phyloP scores from a whole-genome alignment of 2,329 filamentous ascomycete genomes.

The Bipolaris victoriae region DNA sequence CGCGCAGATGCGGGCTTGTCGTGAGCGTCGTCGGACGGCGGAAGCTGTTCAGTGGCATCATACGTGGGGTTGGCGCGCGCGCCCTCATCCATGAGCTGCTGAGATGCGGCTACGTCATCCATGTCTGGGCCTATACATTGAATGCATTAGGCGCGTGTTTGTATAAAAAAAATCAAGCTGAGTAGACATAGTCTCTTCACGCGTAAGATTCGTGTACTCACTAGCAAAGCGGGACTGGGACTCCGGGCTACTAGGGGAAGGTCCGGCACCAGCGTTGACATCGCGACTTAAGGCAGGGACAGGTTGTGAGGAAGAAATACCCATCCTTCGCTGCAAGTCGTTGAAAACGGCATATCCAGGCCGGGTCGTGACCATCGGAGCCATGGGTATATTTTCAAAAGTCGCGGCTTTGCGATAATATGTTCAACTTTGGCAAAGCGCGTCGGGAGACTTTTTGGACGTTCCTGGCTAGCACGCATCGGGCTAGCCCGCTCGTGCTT shows the following conservation, averaged over 20 bases:
- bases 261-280: slow-evolving; percentile 4
- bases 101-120: slow-evolving; percentile 29
- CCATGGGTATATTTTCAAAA: not conserved
- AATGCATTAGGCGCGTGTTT: slow-evolving; percentile 18
- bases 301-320: slow-evolving; percentile 27
- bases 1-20: not conserved
- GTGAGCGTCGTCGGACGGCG: not conserved
- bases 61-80: slow-evolving; percentile 8
- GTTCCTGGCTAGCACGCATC: not conserved
- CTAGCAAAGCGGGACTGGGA: slow-evolving; percentile 18
- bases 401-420: not conserved
- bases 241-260: slow-evolving; percentile 14
- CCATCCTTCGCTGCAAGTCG: slow-evolving; percentile 16
- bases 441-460: not conserved
- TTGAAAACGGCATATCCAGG: slow-evolving; percentile 9
- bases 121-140: slow-evolving; percentile 20
- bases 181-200: not conserved
- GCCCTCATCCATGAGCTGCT: slow-evolving; percentile 27
- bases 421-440: slow-evolving; percentile 1
- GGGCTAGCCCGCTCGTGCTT: not conserved
- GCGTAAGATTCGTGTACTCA: slow-evolving; percentile 18
- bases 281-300: slow-evolving; percentile 2
- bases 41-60: not conserved
- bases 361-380: not conserved
- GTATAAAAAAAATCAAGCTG: not conserved